phyloP scores from a whole-genome alignment of 2,329 filamentous ascomycete species.

The Trichoderma atrobrunneum region DNA sequence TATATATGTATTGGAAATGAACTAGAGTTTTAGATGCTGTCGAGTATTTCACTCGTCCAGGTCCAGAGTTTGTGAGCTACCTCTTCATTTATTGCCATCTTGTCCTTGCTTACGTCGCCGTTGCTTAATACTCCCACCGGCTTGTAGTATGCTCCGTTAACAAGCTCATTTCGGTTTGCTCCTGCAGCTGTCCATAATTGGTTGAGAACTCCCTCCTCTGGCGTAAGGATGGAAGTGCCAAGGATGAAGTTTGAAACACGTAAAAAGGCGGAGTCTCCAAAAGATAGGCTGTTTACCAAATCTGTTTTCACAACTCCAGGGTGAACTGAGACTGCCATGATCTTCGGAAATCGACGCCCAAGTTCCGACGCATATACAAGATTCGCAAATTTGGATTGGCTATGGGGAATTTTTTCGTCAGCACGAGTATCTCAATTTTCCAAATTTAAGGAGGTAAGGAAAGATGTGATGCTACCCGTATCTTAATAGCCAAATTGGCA shows the following conservation, averaged over 20 bases:
- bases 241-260: not conserved
- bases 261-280: not conserved
- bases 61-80: not conserved
- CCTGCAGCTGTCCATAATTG: not conserved
- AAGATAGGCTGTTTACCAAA: slow-evolving; percentile 21
- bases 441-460: not conserved
- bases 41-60: not conserved
- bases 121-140: not conserved
- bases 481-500: slow-evolving; percentile 21
- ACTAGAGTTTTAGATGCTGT: not conserved
- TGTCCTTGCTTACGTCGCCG: not conserved
- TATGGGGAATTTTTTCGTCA: slow-evolving; percentile 21
- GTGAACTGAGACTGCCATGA: slow-evolving; percentile 29
- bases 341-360: slow-evolving; percentile 24
- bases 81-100: not conserved
- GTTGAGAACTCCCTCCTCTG: not conserved
- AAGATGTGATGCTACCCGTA: slow-evolving; percentile 13
- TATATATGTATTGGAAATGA: not conserved
- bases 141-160: not conserved
- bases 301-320: slow-evolving; percentile 31
- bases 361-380: slow-evolving; percentile 31
- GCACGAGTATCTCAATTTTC: not conserved
- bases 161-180: not conserved
- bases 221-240: not conserved
- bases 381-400: slow-evolving; percentile 34